Percentiles rank a stretch among this genome's conserved stretches.
Evolutionary conservation across 371 early-diverging fungal genomes (phyloP).

Genomic region (Actinomucor elegans): DNA sequence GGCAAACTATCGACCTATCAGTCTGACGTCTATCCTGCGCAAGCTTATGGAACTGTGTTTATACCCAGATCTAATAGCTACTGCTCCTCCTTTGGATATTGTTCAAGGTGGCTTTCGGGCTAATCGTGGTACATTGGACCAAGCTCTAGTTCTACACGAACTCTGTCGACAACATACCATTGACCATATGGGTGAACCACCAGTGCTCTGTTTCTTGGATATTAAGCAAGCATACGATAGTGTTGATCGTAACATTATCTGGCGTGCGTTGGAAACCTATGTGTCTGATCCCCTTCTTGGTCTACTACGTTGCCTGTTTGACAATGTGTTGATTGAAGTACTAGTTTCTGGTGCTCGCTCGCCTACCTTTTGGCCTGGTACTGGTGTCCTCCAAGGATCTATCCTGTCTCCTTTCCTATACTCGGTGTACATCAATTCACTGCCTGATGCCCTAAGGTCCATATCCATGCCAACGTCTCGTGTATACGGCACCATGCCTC

Average conservation of each 20-base stretch:
- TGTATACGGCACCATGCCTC: background rate
- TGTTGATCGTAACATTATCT: constrained; percentile 13
- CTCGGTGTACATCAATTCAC: constrained; percentile 15
- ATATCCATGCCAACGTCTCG: background rate
- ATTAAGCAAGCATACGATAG: constrained; percentile 23
- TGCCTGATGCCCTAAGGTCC: constrained; percentile 3
- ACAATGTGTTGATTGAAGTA: constrained; percentile 5
- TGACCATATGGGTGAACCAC: constrained; percentile 2
- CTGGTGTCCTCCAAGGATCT: constrained; percentile 20
- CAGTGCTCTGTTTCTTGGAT: constrained; percentile 17
- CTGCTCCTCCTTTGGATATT: constrained; percentile 12
- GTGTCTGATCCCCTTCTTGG: constrained; percentile 4
- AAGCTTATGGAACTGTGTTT: constrained; percentile 1
- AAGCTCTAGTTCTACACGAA: constrained; percentile 9
- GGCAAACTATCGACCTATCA: constrained; percentile 22
- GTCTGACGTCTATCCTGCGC: background rate
- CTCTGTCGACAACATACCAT: constrained; percentile 1
- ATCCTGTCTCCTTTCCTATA: constrained; percentile 18
- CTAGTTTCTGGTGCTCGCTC: background rate
- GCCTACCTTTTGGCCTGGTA: constrained; percentile 12
- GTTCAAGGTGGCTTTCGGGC: constrained; percentile 22
- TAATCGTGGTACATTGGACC: constrained; percentile 3
- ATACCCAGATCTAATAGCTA: background rate
- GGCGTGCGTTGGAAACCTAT: background rate
- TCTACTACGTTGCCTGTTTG: constrained; percentile 9